Percentiles rank a stretch among this genome's conserved stretches.
These are phyloP conservation scores for Cydonia oblonga DNA, from an alignment of 331 rosid species.

Conservation along the genomic window DNA sequence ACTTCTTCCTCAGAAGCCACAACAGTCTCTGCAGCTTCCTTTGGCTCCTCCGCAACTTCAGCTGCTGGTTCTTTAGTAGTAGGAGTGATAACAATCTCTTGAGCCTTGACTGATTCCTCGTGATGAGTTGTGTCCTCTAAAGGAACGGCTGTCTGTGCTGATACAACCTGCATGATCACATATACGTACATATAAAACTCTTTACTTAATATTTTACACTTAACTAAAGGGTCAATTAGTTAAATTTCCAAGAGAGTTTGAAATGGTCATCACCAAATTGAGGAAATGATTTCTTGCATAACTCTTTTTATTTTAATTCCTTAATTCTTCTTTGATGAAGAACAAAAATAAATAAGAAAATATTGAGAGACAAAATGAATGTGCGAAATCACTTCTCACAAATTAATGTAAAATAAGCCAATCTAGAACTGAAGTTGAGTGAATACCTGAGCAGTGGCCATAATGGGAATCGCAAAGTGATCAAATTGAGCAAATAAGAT, in stretches of 20 bases:
- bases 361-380: neutral
- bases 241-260: neutral
- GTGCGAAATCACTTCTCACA: neutral
- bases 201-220: neutral
- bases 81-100: slow-evolving; percentile 3
- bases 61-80: slow-evolving; percentile 12
- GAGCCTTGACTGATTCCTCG: slow-evolving; percentile 24
- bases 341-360: no score
- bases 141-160: slow-evolving; percentile 40
- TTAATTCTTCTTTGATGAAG: neutral
- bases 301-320: neutral
- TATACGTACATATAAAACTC: neutral
- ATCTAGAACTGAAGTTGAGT: neutral
- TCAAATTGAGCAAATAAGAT: neutral
- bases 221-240: neutral
- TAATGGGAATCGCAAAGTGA: slow-evolving; percentile 12
- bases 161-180: slow-evolving; percentile 31
- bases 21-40: slow-evolving; percentile 1
- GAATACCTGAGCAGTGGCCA: slow-evolving; percentile 74
- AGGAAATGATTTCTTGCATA: neutral
- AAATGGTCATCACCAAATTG: neutral
- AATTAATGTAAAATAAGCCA: neutral
- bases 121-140: slow-evolving; percentile 22
- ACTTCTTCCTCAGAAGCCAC: neutral
- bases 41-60: slow-evolving; percentile 2